Percentiles rank a stretch among this genome's conserved stretches.
These are phyloP conservation scores for Pleurotus ostreatus DNA, from an alignment of 768 basidiomycete species.

Conservation along the genomic window DNA sequence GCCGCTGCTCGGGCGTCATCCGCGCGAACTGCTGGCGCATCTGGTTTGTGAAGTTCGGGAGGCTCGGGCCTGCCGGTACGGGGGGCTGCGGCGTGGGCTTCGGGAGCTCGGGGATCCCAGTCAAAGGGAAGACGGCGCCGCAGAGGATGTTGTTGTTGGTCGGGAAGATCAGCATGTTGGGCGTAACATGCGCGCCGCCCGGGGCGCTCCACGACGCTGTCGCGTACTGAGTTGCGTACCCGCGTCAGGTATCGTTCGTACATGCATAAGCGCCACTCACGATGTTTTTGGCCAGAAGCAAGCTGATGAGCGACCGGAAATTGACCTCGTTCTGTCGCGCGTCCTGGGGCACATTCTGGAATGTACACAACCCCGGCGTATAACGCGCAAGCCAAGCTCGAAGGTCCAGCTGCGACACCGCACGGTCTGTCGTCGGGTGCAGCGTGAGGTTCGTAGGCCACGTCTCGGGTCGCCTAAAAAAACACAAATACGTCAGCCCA, in stretches of 20 bases:
- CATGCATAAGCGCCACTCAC: slow-evolving; percentile 29
- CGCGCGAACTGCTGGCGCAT: not conserved
- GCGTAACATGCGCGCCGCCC: slow-evolving; percentile 18
- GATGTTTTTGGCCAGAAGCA: slow-evolving; percentile 38
- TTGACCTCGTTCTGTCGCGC: slow-evolving; percentile 35
- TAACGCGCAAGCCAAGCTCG: slow-evolving; percentile 43
- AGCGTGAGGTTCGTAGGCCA: slow-evolving; percentile 50
- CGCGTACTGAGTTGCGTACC: slow-evolving; percentile 28
- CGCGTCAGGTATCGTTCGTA: not conserved
- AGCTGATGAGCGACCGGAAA: slow-evolving; percentile 35
- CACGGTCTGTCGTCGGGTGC: slow-evolving; percentile 34
- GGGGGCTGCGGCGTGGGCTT: slow-evolving; percentile 12
- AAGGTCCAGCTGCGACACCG: slow-evolving; percentile 35
- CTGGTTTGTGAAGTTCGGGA: not conserved
- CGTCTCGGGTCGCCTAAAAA: slow-evolving; percentile 40
- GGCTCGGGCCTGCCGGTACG: not conserved
- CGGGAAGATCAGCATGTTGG: slow-evolving; percentile 35
- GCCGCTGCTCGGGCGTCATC: not conserved
- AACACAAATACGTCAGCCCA: not conserved
- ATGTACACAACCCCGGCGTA: slow-evolving; percentile 36
- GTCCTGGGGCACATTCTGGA: slow-evolving; percentile 31
- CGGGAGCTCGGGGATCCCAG: slow-evolving; percentile 36
- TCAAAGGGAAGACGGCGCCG: slow-evolving; percentile 33
- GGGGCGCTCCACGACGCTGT: slow-evolving; percentile 32
- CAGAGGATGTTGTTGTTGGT: slow-evolving; percentile 17